Evolutionary conservation across 169 alveolate genomes (phyloP).

Genomic region (Perkinsus olseni): DNA sequence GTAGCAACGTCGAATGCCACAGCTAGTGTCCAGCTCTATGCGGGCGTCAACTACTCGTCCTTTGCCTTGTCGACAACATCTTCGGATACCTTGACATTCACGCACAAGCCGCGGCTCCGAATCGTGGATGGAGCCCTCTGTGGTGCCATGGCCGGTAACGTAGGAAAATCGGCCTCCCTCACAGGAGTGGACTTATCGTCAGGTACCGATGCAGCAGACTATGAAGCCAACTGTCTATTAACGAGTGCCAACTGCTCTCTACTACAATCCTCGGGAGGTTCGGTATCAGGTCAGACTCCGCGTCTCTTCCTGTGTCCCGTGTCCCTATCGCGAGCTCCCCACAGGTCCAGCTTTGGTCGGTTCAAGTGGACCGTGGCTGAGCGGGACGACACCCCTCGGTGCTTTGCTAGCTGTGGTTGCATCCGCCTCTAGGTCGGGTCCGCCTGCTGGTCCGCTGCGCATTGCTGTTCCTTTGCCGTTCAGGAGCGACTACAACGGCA

Average conservation of each 20-base stretch:
- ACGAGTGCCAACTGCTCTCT: not conserved
- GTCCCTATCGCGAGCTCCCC: not conserved
- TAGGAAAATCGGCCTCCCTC: not conserved
- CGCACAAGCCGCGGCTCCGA: not conserved
- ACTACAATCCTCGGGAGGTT: not conserved
- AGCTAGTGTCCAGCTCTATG: not conserved
- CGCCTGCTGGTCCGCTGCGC: not conserved
- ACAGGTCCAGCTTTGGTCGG: not conserved
- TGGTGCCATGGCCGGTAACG: not conserved
- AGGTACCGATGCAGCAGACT: not conserved
- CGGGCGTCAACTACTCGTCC: not conserved
- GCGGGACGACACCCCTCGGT: not conserved
- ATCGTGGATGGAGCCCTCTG: not conserved
- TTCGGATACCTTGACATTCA: not conserved
- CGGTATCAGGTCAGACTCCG: not conserved
- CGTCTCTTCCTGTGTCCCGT: not conserved
- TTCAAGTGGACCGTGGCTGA: not conserved
- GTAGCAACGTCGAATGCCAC: not conserved
- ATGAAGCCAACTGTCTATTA: not conserved
- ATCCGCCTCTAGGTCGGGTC: not conserved
- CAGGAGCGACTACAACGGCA: not conserved
- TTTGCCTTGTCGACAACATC: not conserved
- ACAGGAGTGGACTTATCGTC: no score
- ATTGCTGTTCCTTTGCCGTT: not conserved
- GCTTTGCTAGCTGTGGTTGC: not conserved